Percentiles rank a stretch among this genome's conserved stretches.
phyloP scores from a whole-genome alignment of 345 rosid genomes.

The Citrus cavaleriei region DNA sequence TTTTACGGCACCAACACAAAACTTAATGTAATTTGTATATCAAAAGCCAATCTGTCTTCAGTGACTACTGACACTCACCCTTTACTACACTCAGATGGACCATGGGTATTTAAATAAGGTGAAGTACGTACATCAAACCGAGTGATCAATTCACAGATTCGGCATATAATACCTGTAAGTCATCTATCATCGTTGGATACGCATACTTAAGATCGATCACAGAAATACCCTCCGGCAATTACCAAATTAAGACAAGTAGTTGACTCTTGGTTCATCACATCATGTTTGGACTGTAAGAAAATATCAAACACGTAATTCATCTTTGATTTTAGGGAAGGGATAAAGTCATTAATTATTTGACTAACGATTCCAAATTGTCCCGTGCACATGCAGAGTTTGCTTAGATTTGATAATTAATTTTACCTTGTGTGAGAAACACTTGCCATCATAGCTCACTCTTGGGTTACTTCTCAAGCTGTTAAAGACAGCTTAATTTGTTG shows the following conservation, averaged over 20 bases:
- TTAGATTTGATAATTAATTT: neutral
- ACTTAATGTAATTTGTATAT: neutral
- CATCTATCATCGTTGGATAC: constrained; percentile 70
- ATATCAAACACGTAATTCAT: constrained; percentile 8
- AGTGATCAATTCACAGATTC: neutral
- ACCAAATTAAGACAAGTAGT: constrained; percentile 52
- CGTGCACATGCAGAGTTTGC: neutral
- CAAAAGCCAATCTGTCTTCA: neutral
- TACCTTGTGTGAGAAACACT: constrained; percentile 82
- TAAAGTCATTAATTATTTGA: neutral
- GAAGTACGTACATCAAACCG: neutral
- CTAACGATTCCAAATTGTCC: neutral
- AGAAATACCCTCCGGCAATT: constrained; percentile 64
- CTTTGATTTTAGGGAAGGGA: neutral
- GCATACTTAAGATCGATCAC: constrained; percentile 77
- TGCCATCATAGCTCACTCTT: constrained; percentile 70
- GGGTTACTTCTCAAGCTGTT: constrained; percentile 67
- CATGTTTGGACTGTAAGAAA: constrained; percentile 57
- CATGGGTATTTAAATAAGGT: neutral
- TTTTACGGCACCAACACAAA: neutral
- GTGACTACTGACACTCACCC: neutral
- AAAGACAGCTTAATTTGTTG: constrained; percentile 63
- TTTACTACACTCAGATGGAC: neutral
- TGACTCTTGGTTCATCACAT: constrained; percentile 57
- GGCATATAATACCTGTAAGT: constrained; percentile 55